These are phyloP conservation scores for Wickerhamomyces ciferrii DNA, from an alignment of 805 yeast species.

Conservation along the genomic window DNA sequence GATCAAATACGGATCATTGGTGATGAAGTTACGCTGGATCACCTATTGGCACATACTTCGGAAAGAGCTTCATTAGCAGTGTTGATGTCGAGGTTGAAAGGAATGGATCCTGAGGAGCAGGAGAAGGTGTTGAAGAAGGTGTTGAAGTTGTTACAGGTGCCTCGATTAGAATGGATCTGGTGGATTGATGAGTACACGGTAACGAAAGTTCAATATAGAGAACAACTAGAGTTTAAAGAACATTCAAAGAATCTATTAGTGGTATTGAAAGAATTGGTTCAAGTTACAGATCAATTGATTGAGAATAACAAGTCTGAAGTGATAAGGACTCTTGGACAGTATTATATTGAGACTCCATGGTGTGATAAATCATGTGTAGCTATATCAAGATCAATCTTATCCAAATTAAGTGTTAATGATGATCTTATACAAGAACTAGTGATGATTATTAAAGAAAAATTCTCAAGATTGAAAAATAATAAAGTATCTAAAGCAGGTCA, in stretches of 20 bases:
- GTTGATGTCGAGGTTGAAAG: background rate
- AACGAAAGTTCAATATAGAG: conserved; percentile 4
- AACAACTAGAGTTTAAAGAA: conserved; percentile 9
- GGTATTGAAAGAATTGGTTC: conserved; percentile 2
- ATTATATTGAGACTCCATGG: conserved; percentile 15
- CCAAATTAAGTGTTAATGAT: background rate
- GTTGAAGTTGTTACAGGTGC: background rate
- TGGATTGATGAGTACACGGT: conserved; percentile 11
- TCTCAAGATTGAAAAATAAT: conserved; percentile 5
- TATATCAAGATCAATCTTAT: conserved; percentile 1
- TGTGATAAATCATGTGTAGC: conserved; percentile 5
- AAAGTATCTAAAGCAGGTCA: conserved; percentile 18
- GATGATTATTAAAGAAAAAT: conserved; percentile 4
- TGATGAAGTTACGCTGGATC: background rate
- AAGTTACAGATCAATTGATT: too few species aligned
- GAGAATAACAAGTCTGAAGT: background rate
- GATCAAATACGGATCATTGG: background rate
- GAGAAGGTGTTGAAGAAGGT: background rate
- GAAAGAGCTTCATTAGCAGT: background rate
- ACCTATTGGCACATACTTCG: background rate
- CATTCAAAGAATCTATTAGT: conserved; percentile 1
- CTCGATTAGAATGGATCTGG: conserved; percentile 10
- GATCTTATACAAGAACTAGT: background rate
- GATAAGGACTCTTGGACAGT: conserved; percentile 1
- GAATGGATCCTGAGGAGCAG: background rate